A percentile compares a stretch with the other conserved stretches of the same genome.
Conservation (phyloP, 2,329 filamentous ascomycete genomes). For the Metarhizium album region DNA sequence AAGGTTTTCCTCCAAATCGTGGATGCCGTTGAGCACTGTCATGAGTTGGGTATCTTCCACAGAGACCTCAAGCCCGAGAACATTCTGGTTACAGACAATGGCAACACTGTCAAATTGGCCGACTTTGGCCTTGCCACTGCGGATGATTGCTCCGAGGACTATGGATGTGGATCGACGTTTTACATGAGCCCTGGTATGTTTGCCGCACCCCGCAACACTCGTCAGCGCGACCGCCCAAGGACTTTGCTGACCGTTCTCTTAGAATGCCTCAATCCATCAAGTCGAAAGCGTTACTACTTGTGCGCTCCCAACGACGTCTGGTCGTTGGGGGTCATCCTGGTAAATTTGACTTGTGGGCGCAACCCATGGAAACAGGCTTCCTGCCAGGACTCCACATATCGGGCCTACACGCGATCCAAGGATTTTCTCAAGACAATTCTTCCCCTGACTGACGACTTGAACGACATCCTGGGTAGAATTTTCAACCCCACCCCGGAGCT, state of each 20-base stretch:
- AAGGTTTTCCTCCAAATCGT: slow-evolving; percentile 87
- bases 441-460: slow-evolving; percentile 79
- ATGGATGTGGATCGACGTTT: slow-evolving; percentile 95
- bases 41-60: slow-evolving; percentile 88
- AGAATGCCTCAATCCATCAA: slow-evolving; percentile 82
- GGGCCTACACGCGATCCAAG: slow-evolving; percentile 73
- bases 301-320: slow-evolving; percentile 95
- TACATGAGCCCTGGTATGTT: slow-evolving; percentile 97
- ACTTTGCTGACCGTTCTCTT: slow-evolving; percentile 18
- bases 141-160: slow-evolving; percentile 77
- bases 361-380: slow-evolving; percentile 99
- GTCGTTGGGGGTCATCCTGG: slow-evolving; percentile 94
- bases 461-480: slow-evolving; percentile 75
- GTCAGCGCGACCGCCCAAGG: background rate
- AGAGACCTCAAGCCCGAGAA: slow-evolving; percentile 98
- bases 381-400: slow-evolving; percentile 86
- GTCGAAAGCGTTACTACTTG: slow-evolving; percentile 68
- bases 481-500: slow-evolving; percentile 79
- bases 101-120: slow-evolving; percentile 85
- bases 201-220: slow-evolving; percentile 2
- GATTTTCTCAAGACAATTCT: slow-evolving; percentile 89
- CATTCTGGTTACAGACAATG: slow-evolving; percentile 80
- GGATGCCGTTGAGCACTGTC: slow-evolving; percentile 93
- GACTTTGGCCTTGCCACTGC: slow-evolving; percentile 94
- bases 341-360: slow-evolving; percentile 94